Evolutionary conservation across 1,284 basidiomycete species (phyloP).

Genomic region (Boletus sp.): DNA sequence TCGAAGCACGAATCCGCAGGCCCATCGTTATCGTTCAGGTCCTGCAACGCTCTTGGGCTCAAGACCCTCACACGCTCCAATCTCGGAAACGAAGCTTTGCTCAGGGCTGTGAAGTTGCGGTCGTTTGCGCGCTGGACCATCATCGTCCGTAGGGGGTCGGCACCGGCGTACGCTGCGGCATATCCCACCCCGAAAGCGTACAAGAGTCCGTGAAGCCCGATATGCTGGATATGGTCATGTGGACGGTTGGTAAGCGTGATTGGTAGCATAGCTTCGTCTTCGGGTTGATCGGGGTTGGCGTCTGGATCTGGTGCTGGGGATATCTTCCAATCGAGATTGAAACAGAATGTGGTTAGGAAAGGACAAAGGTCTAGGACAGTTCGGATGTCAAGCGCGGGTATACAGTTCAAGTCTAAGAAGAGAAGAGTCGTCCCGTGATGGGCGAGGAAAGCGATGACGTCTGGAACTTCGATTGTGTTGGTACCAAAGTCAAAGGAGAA

Average conservation of each 20-base stretch:
- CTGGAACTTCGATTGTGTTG: constrained; percentile 50
- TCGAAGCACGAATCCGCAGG: constrained; percentile 44
- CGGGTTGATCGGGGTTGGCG: constrained; percentile 23
- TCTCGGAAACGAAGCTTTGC: constrained; percentile 53
- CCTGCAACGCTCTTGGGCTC: constrained; percentile 49
- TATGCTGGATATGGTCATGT: constrained; percentile 52
- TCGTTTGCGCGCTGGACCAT: constrained; percentile 59
- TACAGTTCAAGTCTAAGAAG: constrained; percentile 60
- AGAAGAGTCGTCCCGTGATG: constrained; percentile 53
- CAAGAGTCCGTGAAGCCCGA: constrained; percentile 66
- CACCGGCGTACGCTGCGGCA: constrained; percentile 37
- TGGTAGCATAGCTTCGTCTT: constrained; percentile 30
- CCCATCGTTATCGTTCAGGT: constrained; percentile 52
- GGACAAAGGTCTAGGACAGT: constrained; percentile 61
- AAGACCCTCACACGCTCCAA: constrained; percentile 56
- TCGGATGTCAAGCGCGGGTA: constrained; percentile 50
- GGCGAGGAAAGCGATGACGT: constrained; percentile 53
- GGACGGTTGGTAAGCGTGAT: constrained; percentile 45
- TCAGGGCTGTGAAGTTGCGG: constrained; percentile 56
- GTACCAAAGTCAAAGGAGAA: constrained; percentile 52
- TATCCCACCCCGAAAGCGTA: constrained; percentile 66
- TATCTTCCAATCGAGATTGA: constrained; percentile 68
- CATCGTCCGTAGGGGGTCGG: constrained; percentile 43
- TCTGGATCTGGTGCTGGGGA: constrained; percentile 31
- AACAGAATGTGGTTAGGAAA: constrained; percentile 53